Percentiles rank a stretch among this genome's conserved stretches.
Conservation (phyloP, 768 basidiomycete species). For the Tubosaeta sp. region DNA sequence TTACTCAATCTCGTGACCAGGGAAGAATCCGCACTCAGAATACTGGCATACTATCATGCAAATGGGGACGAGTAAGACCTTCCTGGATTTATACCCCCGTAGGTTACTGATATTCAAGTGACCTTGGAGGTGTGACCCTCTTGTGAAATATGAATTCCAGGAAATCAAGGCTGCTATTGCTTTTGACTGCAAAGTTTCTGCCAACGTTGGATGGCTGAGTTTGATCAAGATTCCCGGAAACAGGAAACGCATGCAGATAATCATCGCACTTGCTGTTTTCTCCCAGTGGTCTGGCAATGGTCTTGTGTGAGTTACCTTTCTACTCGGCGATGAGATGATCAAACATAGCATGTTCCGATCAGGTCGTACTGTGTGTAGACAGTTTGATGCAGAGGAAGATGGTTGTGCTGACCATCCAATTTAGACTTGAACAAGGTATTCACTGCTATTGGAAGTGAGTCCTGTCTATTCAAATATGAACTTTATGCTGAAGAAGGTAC, state of each 20-base stretch:
- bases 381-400: background rate
- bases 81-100: background rate
- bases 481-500: background rate
- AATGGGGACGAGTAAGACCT: background rate
- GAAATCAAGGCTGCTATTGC: slow-evolving; percentile 60
- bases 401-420: background rate
- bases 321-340: background rate
- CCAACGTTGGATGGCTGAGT: slow-evolving; percentile 40
- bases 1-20: slow-evolving; percentile 6
- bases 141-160: slow-evolving; percentile 57
- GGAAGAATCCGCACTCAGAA: slow-evolving; percentile 32
- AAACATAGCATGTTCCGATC: background rate
- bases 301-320: slow-evolving; percentile 31
- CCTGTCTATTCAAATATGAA: background rate
- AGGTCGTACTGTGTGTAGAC: slow-evolving; percentile 27
- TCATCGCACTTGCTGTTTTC: slow-evolving; percentile 56
- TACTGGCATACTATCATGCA: slow-evolving; percentile 24
- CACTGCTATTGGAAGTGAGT: slow-evolving; percentile 43
- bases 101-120: background rate
- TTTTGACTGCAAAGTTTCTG: slow-evolving; percentile 39
- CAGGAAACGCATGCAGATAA: slow-evolving; percentile 49
- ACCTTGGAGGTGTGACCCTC: slow-evolving; percentile 19
- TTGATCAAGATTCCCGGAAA: slow-evolving; percentile 51
- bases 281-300: slow-evolving; percentile 58
- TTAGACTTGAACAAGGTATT: slow-evolving; percentile 52